Evolutionary conservation across 148 eudicot species (phyloP).

Genomic region (Fallopia convolvulus): DNA sequence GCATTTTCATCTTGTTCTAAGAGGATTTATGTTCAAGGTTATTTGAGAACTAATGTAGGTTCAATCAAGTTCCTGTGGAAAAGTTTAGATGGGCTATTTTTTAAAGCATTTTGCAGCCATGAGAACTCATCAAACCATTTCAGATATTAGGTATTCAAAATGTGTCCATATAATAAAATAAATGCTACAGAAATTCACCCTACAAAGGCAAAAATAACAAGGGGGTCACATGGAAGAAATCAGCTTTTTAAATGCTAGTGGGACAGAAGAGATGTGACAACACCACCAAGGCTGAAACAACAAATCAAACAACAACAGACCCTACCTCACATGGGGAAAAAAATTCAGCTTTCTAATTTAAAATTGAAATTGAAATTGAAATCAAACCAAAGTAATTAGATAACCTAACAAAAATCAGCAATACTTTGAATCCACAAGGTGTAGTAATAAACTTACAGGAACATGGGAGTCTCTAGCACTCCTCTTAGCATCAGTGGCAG

Average conservation of each 20-base stretch:
- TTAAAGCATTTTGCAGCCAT: no score
- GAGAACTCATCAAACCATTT: background rate
- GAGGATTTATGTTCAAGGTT: no score
- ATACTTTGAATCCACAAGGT: background rate
- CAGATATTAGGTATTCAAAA: background rate
- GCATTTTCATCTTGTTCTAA: no score
- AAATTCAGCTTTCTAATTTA: background rate
- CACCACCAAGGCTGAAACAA: background rate
- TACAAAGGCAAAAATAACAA: background rate
- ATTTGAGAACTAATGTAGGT: background rate
- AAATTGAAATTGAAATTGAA: background rate
- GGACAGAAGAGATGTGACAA: background rate
- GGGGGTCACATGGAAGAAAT: slow-evolving; percentile 3
- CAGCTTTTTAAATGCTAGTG: background rate
- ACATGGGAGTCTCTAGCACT: slow-evolving; percentile 85
- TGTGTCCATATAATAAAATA: background rate
- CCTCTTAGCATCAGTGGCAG: slow-evolving; percentile 93
- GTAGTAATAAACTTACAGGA: slow-evolving; percentile 46
- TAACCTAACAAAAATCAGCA: background rate
- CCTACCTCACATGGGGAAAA: background rate
- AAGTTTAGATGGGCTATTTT: background rate
- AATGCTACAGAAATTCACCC: background rate
- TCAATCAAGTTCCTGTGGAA: background rate
- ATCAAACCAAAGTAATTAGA: background rate
- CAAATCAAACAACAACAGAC: background rate